phyloP scores from a whole-genome alignment of 176 grass and related monocot genomes.

The Oryza coarctata region DNA sequence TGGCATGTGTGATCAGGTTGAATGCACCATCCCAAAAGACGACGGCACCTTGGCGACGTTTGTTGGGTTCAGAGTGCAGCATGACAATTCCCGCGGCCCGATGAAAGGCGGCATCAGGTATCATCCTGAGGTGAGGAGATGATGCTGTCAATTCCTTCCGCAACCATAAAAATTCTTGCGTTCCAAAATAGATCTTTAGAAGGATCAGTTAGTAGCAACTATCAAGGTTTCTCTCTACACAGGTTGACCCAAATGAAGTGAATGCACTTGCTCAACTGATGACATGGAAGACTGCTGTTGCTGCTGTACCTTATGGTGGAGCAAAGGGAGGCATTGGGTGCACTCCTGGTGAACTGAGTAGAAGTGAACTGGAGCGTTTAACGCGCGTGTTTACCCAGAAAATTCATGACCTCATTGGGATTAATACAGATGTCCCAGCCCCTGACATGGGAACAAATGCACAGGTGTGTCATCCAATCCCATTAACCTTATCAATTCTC shows the following conservation, averaged over 20 bases:
- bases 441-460: conserved; percentile 97
- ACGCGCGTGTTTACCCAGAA: conserved; percentile 98
- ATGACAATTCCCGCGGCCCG: conserved; percentile 90
- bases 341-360: conserved; percentile 71
- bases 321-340: conserved; percentile 97
- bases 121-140: conserved; percentile 68
- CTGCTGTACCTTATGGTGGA: conserved; percentile 85
- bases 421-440: conserved; percentile 84
- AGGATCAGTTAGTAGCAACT: not conserved
- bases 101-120: conserved; percentile 99
- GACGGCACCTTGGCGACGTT: conserved; percentile 80
- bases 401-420: conserved; percentile 95
- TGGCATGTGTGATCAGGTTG: conserved; percentile 50
- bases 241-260: conserved; percentile 95
- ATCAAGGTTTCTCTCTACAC: not conserved
- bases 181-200: not conserved
- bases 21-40: conserved; percentile 96
- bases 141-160: not conserved
- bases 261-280: conserved; percentile 96
- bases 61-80: conserved; percentile 91
- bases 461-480: conserved; percentile 42
- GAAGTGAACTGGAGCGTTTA: conserved; percentile 77
- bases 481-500: not conserved
- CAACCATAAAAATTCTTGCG: not conserved
- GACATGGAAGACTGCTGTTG: conserved; percentile 99